Evolutionary conservation across 2,329 filamentous ascomycete species (phyloP), one percentile per base, ranked within the genome.

Genomic region (Pseudogymnoascus sp.): DNA sequence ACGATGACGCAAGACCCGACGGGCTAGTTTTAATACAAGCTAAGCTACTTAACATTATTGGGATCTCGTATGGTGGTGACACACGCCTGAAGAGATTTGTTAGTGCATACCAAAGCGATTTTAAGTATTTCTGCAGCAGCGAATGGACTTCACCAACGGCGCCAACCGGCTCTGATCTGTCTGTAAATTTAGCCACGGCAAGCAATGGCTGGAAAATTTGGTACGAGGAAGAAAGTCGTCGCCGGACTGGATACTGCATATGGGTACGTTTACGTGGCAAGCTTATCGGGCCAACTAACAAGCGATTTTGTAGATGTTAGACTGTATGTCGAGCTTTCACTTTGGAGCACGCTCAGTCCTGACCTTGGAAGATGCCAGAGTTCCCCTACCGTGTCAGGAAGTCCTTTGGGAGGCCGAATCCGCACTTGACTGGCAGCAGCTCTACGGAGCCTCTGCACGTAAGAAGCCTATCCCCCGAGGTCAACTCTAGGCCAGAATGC

Each of bases 221-320:
- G 78, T 67, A 73, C 42, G 69, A 75, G 62, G 66, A 71, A 62
- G 78, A 80, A 63, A 67, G 69, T 11, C 68, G 68, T 18, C 72
- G 74, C 63, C 72, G 78, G 38, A 75, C 74, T 18, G 77, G 75
- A 1, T 78, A 78, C 64, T 70, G 73, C 60, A 73, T 78, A 60
- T 80, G 78, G 76, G 76, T 77, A 76, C 61, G 72, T 62, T 60
- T 28, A 5, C 10, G 8, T 63, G 21, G n/a, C n/a, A 31, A 34
- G 25, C n/a, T 34, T 34, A 18, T 8, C 4, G n/a, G 28, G 10
- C 62, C 25, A 64, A 62, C 18, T 60, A 44, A 60, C 31, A 56
- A 18, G n/a, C n/a, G 46, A 56, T 23, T 60, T 7, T 56, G 21
- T 44, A 77, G 77, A 71, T 78, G 36, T 53, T 79, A 60, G 77